Conservation (phyloP, 148 eudicot species). For the Nyssa sinensis region DNA sequence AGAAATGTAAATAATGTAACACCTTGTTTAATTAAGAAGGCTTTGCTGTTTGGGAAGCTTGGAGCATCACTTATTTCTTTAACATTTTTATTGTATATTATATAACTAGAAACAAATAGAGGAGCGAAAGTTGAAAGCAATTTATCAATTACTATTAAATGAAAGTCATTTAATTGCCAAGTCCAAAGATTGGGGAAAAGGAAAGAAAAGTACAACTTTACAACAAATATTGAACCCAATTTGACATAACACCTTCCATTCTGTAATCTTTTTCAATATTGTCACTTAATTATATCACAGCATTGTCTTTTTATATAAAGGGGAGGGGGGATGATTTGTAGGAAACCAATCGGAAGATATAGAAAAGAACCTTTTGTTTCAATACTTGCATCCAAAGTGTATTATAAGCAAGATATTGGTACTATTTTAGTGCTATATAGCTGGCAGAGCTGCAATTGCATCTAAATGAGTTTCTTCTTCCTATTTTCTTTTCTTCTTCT, state of each 20-base stretch:
- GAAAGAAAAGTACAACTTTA: not conserved
- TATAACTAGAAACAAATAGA: not conserved
- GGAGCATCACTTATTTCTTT: not conserved
- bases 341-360: too few relatives aligned
- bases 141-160: not conserved
- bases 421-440: not conserved
- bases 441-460: not conserved
- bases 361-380: too few relatives aligned
- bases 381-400: not conserved
- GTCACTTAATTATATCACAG: too few relatives aligned
- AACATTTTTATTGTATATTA: not conserved
- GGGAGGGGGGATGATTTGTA: too few relatives aligned
- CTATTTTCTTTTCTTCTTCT: not conserved
- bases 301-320: too few relatives aligned
- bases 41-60: not conserved
- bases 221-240: not conserved
- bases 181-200: not conserved
- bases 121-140: not conserved
- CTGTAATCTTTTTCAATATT: not conserved
- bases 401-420: not conserved
- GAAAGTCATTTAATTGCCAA: not conserved
- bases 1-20: not conserved
- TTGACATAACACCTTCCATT: not conserved
- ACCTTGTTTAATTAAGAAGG: not conserved
- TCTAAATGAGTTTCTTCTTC: not conserved